phyloP scores from a whole-genome alignment of 306 rosid species.

The Pyrus betulifolia region DNA sequence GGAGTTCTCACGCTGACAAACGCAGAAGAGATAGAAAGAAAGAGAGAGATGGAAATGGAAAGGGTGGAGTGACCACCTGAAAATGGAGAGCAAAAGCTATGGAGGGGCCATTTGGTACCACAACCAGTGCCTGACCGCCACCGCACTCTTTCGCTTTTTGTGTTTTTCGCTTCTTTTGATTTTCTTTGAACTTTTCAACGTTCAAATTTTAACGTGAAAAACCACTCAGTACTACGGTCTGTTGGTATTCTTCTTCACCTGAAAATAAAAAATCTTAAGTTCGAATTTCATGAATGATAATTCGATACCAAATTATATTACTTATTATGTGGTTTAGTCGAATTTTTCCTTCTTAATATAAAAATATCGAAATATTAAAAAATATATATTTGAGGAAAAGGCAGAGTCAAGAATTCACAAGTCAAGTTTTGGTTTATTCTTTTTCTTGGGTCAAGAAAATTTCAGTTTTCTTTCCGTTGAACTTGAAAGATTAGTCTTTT shows the following conservation, averaged over 20 bases:
- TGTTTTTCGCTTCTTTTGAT: background rate
- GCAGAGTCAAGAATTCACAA: background rate
- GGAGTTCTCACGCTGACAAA: background rate
- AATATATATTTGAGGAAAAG: background rate
- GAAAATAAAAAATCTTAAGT: too few species aligned
- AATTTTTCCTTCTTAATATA: fast-evolving
- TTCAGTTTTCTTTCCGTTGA: background rate
- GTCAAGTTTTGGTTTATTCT: background rate
- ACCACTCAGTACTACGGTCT: too few species aligned
- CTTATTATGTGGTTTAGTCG: too few species aligned
- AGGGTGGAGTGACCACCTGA: background rate
- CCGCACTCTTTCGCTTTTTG: background rate
- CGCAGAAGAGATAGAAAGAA: background rate
- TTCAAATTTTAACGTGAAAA: background rate
- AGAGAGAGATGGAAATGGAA: background rate
- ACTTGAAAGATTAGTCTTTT: background rate
- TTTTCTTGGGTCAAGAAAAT: background rate
- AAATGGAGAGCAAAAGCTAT: background rate
- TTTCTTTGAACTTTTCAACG: background rate
- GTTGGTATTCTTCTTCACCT: too few species aligned
- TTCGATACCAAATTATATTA: fast-evolving
- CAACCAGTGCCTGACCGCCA: background rate
- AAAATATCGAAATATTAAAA: too few species aligned
- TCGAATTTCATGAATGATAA: too few species aligned
- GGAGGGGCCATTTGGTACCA: background rate